Percentiles rank a stretch among this genome's conserved stretches.
Evolutionary conservation across 495 filamentous ascomycete genomes (phyloP).

Genomic region (Corynascus novoguineensis): DNA sequence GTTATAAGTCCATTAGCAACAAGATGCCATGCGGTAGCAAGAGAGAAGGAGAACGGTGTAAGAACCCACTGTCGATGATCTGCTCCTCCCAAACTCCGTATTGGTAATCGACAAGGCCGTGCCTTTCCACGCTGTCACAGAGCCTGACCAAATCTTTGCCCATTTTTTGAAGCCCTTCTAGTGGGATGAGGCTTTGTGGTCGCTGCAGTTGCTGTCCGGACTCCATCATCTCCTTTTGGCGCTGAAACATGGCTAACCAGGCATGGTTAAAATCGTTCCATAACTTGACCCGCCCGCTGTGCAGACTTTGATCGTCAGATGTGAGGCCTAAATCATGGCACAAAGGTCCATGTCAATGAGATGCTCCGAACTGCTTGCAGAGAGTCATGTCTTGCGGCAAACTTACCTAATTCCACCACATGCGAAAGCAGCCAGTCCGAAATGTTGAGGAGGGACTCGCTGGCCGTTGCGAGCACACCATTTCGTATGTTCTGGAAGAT

Average conservation of each 20-base stretch:
- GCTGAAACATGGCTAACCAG: slow-evolving; percentile 83
- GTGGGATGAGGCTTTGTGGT: slow-evolving; percentile 59
- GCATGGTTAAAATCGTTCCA: slow-evolving; percentile 96
- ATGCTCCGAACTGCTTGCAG: neutral
- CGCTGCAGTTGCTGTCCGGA: slow-evolving; percentile 54
- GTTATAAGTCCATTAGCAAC: slow-evolving; percentile 4
- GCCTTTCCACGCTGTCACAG: slow-evolving; percentile 79
- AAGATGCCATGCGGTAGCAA: neutral
- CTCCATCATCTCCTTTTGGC: slow-evolving; percentile 73
- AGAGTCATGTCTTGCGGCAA: neutral
- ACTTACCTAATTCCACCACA: slow-evolving; percentile 73
- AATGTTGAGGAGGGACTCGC: slow-evolving; percentile 65
- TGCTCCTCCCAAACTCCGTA: slow-evolving; percentile 95
- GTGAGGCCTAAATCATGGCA: slow-evolving; percentile 35
- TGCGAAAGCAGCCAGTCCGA: slow-evolving; percentile 82
- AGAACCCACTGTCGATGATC: slow-evolving; percentile 69
- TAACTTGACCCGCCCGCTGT: slow-evolving; percentile 66
- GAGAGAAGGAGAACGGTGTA: neutral
- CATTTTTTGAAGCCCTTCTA: slow-evolving; percentile 69
- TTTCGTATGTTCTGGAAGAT: slow-evolving; percentile 71
- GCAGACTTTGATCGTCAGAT: slow-evolving; percentile 65
- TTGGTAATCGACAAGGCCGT: slow-evolving; percentile 93
- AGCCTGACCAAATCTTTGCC: slow-evolving; percentile 73
- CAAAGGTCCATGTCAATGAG: slow-evolving; percentile 12
- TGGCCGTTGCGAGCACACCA: slow-evolving; percentile 68